Evolutionary conservation across 106 monocot species (phyloP).

Genomic region (Chionographis japonica): DNA sequence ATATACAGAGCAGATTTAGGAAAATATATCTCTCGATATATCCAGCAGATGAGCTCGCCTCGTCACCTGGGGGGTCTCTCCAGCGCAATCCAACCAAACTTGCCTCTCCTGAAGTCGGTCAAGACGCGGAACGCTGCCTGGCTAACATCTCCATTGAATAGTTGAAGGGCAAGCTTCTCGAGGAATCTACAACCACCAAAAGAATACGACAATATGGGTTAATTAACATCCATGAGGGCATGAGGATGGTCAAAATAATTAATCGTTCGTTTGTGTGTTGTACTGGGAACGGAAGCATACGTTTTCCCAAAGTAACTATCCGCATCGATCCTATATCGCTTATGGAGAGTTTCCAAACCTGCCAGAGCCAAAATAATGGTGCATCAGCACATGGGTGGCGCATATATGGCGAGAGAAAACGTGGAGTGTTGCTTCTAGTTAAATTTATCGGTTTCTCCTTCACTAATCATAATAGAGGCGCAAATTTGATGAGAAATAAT

Average conservation of each 20-base stretch:
- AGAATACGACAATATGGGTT: neutral
- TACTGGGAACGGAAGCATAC: constrained; percentile 32
- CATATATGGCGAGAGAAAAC: neutral
- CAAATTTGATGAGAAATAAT: neutral
- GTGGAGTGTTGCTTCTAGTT: neutral
- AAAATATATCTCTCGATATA: too few species aligned
- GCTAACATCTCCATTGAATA: constrained; percentile 82
- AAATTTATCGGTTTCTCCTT: neutral
- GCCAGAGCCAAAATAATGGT: constrained; percentile 5
- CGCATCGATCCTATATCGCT: constrained; percentile 70
- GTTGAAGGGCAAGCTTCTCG: constrained; percentile 71
- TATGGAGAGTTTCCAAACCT: constrained; percentile 64
- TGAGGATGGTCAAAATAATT: neutral
- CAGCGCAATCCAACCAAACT: constrained; percentile 86
- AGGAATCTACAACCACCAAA: constrained; percentile 44
- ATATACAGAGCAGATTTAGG: too few species aligned
- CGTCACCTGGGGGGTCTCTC: constrained; percentile 71
- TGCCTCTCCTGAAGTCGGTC: constrained; percentile 91
- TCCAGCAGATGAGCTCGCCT: too few species aligned
- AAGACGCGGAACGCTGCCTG: constrained; percentile 81
- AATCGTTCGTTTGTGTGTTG: too few species aligned
- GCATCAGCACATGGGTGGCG: neutral
- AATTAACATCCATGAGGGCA: neutral
- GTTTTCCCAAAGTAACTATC: constrained; percentile 64
- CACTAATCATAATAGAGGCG: neutral